Base-by-base conservation (phyloP, 2,329 filamentous ascomycete species). In the Diplodia seriata region DNA sequence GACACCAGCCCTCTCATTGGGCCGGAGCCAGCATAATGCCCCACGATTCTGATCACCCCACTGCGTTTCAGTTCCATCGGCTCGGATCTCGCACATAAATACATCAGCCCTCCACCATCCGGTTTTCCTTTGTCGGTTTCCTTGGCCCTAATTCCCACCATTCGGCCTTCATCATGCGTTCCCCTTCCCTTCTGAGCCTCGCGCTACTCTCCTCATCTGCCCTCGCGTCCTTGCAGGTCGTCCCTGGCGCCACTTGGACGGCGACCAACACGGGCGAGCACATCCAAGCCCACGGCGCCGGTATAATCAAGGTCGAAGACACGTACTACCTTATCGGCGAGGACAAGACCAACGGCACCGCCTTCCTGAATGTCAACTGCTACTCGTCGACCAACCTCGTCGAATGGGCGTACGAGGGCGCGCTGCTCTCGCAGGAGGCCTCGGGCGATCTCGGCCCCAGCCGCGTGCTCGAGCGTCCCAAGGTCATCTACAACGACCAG, bases 311-410 rank as follows among this genome's bases (percentile, higher is more conserved):
- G 71, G 85, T 86, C 1, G 81, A 83, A 53, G 81, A 80, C 11
- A 85, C 83, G 0, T 91, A 87, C 79, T 91, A 91, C 78, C 84
- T 88, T 78, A 85, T 91, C 40, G 90, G 90, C 18, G 89, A 91
- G 75, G 89, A 91, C 78, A 91, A 91, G 75, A 85, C 86, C 1
- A 78, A 85, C n/a, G 87, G 88, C 29, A 83, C 81, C 0, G 77
- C 81, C 0, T 91, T 91, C 75, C 84, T 87, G 68, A 87, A 87
- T 63, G 81, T 91, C 71, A 90, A 90, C 75, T 91, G 89, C 77
- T 91, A 91, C 76, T 86, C 85, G 0, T 89, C 86, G 15, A 81
- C 80, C 14, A 81, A 91, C 75, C 81, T 91, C 0, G 84, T 89
- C 0, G 83, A 89, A 70, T 91, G 89, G 89, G 85, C 80, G 0